phyloP scores from a whole-genome alignment of 1,284 basidiomycete genomes.

The Marasmius oreades region DNA sequence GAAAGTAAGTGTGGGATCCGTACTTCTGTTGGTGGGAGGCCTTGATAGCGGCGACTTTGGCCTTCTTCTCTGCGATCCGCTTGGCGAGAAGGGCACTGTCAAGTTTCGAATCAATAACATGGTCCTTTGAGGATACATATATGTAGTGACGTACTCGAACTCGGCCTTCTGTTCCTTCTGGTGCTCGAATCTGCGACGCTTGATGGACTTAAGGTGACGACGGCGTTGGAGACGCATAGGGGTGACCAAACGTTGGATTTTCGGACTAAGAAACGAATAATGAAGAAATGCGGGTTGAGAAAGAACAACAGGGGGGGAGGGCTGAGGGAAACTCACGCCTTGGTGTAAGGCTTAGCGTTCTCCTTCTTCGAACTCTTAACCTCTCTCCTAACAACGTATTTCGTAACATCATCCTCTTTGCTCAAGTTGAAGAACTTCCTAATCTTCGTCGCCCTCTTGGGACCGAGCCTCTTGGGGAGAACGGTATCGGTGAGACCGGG shows the following conservation, averaged over 20 bases:
- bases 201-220: conserved; percentile 89
- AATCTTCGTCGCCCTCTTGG: conserved; percentile 95
- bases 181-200: conserved; percentile 83
- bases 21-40: conserved; percentile 67
- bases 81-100: conserved; percentile 76
- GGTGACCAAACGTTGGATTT: conserved; percentile 91
- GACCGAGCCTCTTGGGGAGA: conserved; percentile 93
- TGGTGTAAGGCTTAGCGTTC: conserved; percentile 94
- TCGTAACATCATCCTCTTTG: conserved; percentile 98
- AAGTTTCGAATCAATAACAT: neutral
- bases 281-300: neutral
- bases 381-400: conserved; percentile 94
- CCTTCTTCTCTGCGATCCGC: conserved; percentile 92
- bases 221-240: conserved; percentile 95
- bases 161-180: conserved; percentile 96
- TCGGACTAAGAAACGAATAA: conserved; percentile 48
- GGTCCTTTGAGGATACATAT: neutral
- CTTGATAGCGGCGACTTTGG: conserved; percentile 76
- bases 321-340: conserved; percentile 93
- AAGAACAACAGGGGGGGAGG: neutral
- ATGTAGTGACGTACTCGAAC: conserved; percentile 62
- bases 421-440: conserved; percentile 96
- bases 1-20: neutral
- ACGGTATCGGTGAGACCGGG: conserved; percentile 91
- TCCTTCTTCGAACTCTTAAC: conserved; percentile 90